Evolutionary conservation across 345 rosid genomes (phyloP).

Genomic region (Aurinia saxatilis): DNA sequence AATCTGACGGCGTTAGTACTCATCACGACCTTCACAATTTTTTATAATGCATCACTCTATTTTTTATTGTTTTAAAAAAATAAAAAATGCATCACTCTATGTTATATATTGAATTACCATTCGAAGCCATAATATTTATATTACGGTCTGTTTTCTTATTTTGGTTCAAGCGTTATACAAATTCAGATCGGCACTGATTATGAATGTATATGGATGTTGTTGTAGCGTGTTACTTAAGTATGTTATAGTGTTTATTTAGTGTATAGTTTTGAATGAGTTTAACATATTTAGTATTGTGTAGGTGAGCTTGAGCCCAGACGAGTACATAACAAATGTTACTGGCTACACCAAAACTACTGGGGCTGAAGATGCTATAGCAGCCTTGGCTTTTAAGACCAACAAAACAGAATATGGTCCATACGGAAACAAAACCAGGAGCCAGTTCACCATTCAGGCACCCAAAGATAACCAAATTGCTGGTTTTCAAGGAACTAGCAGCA

Average conservation of each 20-base stretch:
- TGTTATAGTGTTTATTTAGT: neutral
- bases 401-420: conserved; percentile 23
- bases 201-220: too few relatives aligned
- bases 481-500: conserved; percentile 23
- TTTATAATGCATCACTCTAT: too few relatives aligned
- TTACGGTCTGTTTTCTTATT: too few relatives aligned
- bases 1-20: conserved; percentile 24
- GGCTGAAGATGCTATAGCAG: conserved; percentile 24
- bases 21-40: neutral
- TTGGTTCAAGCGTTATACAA: too few relatives aligned
- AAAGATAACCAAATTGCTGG: conserved; percentile 28
- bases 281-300: neutral
- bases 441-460: conserved; percentile 22
- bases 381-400: conserved; percentile 26
- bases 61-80: too few relatives aligned
- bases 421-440: conserved; percentile 25
- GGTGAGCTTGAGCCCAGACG: conserved; percentile 27
- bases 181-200: too few relatives aligned
- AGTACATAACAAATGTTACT: conserved; percentile 28
- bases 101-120: too few relatives aligned
- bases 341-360: conserved; percentile 19
- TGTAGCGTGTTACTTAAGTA: too few relatives aligned
- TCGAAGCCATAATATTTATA: too few relatives aligned
- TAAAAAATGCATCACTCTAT: too few relatives aligned
- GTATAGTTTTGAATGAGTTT: neutral